Percentiles rank a stretch among this genome's conserved stretches.
phyloP scores from a whole-genome alignment of 352 stramenopile genomes.

The Globisporangium yorkense region DNA sequence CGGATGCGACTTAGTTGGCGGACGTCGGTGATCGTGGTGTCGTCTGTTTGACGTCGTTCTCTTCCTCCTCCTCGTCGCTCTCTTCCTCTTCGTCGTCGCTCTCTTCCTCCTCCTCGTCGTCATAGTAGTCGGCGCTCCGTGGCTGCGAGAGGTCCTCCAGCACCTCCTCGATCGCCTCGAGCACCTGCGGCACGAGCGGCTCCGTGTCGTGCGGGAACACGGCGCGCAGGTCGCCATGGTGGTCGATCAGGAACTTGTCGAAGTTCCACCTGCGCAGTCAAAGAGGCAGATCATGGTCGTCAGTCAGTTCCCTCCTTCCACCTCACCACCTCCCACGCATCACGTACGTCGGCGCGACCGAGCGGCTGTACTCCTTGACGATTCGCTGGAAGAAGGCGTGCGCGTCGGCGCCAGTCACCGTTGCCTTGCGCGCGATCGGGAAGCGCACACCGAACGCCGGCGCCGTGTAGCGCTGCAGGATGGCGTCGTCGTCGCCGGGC shows the following conservation, averaged over 20 bases:
- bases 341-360: slow-evolving; percentile 52
- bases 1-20: not conserved
- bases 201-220: slow-evolving; percentile 75
- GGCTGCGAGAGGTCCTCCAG: slow-evolving; percentile 36
- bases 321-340: too few species aligned
- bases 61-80: not conserved
- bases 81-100: not conserved
- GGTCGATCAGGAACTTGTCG: slow-evolving; percentile 76
- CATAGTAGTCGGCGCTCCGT: not conserved
- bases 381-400: slow-evolving; percentile 65
- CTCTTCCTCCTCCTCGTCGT: slow-evolving; percentile 2
- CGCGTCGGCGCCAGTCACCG: slow-evolving; percentile 36
- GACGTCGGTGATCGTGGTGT: too few species aligned
- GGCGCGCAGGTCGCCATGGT: slow-evolving; percentile 47
- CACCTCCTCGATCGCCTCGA: slow-evolving; percentile 59
- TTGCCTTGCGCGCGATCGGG: slow-evolving; percentile 39
- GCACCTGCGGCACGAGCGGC: slow-evolving; percentile 47
- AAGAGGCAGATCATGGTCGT: not conserved
- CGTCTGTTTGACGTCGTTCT: not conserved
- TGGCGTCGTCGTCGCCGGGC: slow-evolving; percentile 31
- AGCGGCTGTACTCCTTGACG: slow-evolving; percentile 54
- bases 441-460: slow-evolving; percentile 40
- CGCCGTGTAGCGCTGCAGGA: slow-evolving; percentile 36
- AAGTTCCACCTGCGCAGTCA: slow-evolving; percentile 55
- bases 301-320: not conserved